Percentiles rank a stretch among this genome's conserved stretches.
Conservation (phyloP, 2,329 filamentous ascomycete species). For the Akanthomyces lecanii region DNA sequence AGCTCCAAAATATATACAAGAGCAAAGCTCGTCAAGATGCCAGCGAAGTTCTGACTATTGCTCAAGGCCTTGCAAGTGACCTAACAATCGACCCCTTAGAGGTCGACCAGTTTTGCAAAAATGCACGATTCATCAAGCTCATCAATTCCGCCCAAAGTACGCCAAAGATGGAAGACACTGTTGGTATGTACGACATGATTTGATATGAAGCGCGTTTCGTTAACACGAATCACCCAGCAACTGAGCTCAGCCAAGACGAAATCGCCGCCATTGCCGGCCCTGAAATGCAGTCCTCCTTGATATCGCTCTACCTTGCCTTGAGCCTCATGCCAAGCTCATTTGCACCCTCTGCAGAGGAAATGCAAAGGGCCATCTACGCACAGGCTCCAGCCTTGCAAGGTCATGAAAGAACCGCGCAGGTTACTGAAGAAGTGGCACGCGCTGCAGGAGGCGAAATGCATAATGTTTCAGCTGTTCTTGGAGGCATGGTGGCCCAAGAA, state of each 20-base stretch:
- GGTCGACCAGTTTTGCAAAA: constrained; percentile 91
- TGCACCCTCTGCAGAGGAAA: constrained; percentile 46
- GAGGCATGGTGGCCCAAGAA: constrained; percentile 95
- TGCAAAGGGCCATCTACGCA: constrained; percentile 44
- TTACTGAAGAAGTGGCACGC: constrained; percentile 65
- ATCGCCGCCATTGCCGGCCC: constrained; percentile 43
- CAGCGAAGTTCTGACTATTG: constrained; percentile 65
- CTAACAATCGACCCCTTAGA: constrained; percentile 62
- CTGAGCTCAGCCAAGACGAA: constrained; percentile 52
- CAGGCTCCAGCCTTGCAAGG: constrained; percentile 44
- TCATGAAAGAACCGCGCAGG: constrained; percentile 48
- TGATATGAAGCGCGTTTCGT: not conserved
- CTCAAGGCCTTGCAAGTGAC: constrained; percentile 49
- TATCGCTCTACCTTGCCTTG: constrained; percentile 67
- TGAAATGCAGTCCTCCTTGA: constrained; percentile 54
- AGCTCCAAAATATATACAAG: constrained; percentile 91
- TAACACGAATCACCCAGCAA: constrained; percentile 36
- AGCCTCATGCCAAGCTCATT: constrained; percentile 46
- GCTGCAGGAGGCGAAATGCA: constrained; percentile 83
- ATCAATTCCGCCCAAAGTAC: constrained; percentile 53
- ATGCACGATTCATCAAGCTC: constrained; percentile 87
- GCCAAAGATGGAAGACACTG: constrained; percentile 47
- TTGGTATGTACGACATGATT: constrained; percentile 43
- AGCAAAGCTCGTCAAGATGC: constrained; percentile 75
- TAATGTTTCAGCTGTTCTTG: constrained; percentile 82